phyloP scores from a whole-genome alignment of 2,329 filamentous ascomycete species.

The Alternaria triticina region DNA sequence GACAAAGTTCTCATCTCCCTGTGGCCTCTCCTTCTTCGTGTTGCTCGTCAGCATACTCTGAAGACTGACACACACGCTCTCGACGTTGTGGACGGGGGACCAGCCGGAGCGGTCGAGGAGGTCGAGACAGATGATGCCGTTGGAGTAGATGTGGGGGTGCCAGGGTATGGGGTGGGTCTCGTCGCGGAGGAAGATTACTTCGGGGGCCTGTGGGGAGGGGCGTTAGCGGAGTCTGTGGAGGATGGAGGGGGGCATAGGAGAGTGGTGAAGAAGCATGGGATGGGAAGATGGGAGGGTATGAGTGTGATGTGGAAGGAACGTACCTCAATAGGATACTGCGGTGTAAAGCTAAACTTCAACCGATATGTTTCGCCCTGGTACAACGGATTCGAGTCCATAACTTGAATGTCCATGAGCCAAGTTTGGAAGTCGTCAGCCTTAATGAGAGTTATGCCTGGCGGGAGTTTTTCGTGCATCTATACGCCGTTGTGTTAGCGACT shows the following conservation, averaged over 20 bases:
- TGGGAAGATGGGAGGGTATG: too few species aligned
- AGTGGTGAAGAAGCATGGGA: too few species aligned
- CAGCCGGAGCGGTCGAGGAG: conserved; percentile 86
- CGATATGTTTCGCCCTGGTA: conserved; percentile 82
- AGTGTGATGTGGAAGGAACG: too few species aligned
- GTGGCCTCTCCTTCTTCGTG: conserved; percentile 85
- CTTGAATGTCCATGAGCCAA: conserved; percentile 91
- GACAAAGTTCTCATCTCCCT: conserved; percentile 90
- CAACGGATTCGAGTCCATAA: conserved; percentile 88
- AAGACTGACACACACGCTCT: conserved; percentile 95
- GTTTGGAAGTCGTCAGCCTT: conserved; percentile 82
- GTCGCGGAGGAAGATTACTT: conserved; percentile 83
- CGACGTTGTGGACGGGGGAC: conserved; percentile 96
- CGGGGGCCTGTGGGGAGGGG: too few species aligned
- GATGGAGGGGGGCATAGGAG: too few species aligned
- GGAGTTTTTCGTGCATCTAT: conserved; percentile 64
- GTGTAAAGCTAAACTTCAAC: conserved; percentile 84
- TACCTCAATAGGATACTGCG: conserved; percentile 81
- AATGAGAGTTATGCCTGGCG: conserved; percentile 77
- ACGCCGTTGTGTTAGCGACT: neutral
- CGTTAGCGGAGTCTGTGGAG: too few species aligned
- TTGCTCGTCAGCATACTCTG: conserved; percentile 99
- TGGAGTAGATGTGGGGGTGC: conserved; percentile 97
- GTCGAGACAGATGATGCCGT: conserved; percentile 98
- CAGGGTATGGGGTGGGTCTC: conserved; percentile 75